Evolutionary conservation across 2,329 filamentous ascomycete species (phyloP), one percentile per base, ranked within the genome.

Genomic region (Akanthomyces uredinophilus): DNA sequence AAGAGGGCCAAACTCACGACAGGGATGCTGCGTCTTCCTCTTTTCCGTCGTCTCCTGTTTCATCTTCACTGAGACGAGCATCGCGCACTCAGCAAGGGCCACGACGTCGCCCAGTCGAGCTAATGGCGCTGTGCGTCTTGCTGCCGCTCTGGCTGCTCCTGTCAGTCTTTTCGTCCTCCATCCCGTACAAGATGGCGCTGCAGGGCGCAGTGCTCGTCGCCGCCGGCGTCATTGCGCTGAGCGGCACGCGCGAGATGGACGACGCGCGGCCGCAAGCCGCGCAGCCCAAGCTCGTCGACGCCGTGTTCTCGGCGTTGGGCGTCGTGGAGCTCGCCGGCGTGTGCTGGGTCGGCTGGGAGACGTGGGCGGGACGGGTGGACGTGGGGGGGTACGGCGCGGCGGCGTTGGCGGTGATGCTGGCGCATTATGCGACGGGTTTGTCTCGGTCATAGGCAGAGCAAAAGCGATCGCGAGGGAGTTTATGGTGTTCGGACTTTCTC

Each of bases 321-420:
- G 71, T 74, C 0, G 56, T 67, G 0, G 74, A 76, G 63, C 61
- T 76, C 7, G 69, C 70, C 0, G 69, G 68, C 16, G 62, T 75
- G 1, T 76, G 73, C 63, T 75, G 72, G 72, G 66, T 74, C 5
- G 72, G 65, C 1, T 72, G 69, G 64, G 67, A 72, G 53, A 66
- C 70, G 10, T 75, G 71, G 69, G 68, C 66, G 43, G 66, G 64
- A 3, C 65, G 66, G 7, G 41, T 61, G 5, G 65, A 69, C 4
- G 66, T 70, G 11, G 66, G 64, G 0, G 64, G 61, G 51, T 71
- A 73, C 37, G 73, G 73, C 8, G 50, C 68, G 1, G 71, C 65
- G 4, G 65, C 73, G 24, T 61, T 75, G 63, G 67, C 64, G 4
- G 60, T 65, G 6, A 74, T 75, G 73, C 62, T 74, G n/a, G 71